These are phyloP conservation scores for Tetrapisispora taiwanensis DNA, from an alignment of 805 yeast genomes.

Conservation along the genomic window DNA sequence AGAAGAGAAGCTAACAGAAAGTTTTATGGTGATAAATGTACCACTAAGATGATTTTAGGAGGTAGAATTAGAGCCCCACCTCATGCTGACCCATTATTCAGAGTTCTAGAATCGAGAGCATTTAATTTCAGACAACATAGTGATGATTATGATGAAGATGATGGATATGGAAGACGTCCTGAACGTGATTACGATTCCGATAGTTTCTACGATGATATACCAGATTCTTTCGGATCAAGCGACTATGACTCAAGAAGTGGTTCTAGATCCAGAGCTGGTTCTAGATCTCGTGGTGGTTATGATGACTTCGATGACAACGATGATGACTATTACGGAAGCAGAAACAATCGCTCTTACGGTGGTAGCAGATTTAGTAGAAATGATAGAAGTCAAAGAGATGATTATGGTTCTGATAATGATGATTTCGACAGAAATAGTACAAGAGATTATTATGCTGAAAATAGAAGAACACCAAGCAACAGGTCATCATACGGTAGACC, in stretches of 20 bases:
- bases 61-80: slow-evolving; percentile 89
- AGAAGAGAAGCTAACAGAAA: slow-evolving; percentile 95
- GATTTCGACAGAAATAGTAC: slow-evolving; percentile 24
- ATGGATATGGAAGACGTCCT: slow-evolving; percentile 19
- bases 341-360: slow-evolving; percentile 2
- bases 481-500: slow-evolving; percentile 11
- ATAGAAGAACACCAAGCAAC: slow-evolving; percentile 11
- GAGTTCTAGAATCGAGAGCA: slow-evolving; percentile 76
- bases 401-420: slow-evolving; percentile 1
- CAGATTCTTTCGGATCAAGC: slow-evolving; percentile 35
- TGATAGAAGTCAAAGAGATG: neutral
- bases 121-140: slow-evolving; percentile 32
- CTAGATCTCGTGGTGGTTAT: slow-evolving; percentile 11
- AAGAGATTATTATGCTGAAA: slow-evolving; percentile 31
- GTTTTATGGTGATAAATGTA: slow-evolving; percentile 80
- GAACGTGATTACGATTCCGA: slow-evolving; percentile 55
- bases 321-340: slow-evolving; percentile 5
- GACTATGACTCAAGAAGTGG: slow-evolving; percentile 10
- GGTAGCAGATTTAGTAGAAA: neutral
- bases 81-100: slow-evolving; percentile 73
- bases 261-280: slow-evolving; percentile 1
- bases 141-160: neutral
- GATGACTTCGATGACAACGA: slow-evolving; percentile 10
- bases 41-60: slow-evolving; percentile 72
- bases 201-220: slow-evolving; percentile 57